phyloP scores from a whole-genome alignment of 2,329 filamentous ascomycete species.

The Talaromyces sp. region DNA sequence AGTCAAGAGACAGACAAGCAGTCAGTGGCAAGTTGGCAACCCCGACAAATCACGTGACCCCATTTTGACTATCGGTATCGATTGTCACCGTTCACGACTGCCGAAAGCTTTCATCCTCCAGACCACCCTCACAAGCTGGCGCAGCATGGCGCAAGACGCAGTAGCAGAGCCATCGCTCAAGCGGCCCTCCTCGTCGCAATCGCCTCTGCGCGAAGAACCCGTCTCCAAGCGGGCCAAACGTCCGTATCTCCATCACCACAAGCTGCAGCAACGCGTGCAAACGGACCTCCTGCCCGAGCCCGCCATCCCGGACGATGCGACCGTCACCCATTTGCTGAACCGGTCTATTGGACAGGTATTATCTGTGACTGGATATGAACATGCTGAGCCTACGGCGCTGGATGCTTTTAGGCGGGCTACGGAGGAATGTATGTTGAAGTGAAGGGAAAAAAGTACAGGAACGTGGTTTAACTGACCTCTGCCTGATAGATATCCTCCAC shows the following conservation, averaged over 20 bases:
- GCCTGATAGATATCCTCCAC: constrained; percentile 46
- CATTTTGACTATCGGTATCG: too few species aligned
- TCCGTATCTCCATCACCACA: constrained; percentile 40
- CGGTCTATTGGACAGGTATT: constrained; percentile 52
- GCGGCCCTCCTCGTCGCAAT: constrained; percentile 24
- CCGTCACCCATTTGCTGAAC: constrained; percentile 51
- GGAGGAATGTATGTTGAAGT: constrained; percentile 53
- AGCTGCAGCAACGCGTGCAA: constrained; percentile 30
- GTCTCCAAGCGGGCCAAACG: constrained; percentile 31
- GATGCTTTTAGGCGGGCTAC: constrained; percentile 51
- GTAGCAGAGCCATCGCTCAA: constrained; percentile 26
- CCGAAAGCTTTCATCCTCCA: neutral
- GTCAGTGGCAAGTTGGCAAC: too few species aligned
- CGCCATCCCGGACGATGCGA: constrained; percentile 46
- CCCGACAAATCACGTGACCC: constrained; percentile 20
- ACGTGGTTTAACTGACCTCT: neutral
- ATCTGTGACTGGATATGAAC: constrained; percentile 50
- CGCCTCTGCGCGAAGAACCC: constrained; percentile 13
- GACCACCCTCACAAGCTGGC: neutral
- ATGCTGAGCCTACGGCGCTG: constrained; percentile 51
- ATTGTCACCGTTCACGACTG: neutral
- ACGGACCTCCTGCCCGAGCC: constrained; percentile 30
- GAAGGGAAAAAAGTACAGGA: neutral
- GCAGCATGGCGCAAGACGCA: constrained; percentile 22
- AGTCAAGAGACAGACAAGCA: neutral